Evolutionary conservation across 352 stramenopile genomes (phyloP), one percentile per base, ranked within the genome.

Genomic region (Phytophthora pini): DNA sequence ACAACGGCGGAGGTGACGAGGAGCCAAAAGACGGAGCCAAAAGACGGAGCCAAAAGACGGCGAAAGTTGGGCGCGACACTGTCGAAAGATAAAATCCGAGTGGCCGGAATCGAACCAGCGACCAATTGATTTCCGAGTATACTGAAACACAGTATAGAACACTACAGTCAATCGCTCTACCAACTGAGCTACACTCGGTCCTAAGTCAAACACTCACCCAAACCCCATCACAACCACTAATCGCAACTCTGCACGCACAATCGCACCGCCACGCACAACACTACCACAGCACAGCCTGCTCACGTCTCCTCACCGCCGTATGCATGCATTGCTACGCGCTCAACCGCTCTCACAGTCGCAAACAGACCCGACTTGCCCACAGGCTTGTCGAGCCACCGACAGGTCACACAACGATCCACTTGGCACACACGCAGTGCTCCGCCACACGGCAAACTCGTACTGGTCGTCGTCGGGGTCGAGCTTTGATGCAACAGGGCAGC

Each of bases 101-200:
- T 20, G 17, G 17, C 17, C 17, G 31, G 31, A 38, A 38, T 38
- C 31, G 31, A 38, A 38, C 31, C 31, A 38, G 31, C 31, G 31
- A 38, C 31, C 31, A 38, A 38, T 38, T 38, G 31, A 38, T 38
- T 38, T 38, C 31, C 31, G 1, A 38, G 31, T 41, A 41, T 53
- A 53, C 46, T 53, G 46, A 47, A 34, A 48, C 50, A 57, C 50
- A 57, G 50, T 57, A 57, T 57, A 57, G 50, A 57, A 57, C 50
- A 57, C 50, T 57, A 57, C 50, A 57, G 50, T 57, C 50, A 57
- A 57, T 57, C 50, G 50, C 50, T 57, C 50, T 57, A 57, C 50
- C 31, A 38, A 38, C 31, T 38, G 31, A 38, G 31, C 31, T 38
- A 38, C 31, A 38, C 31, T 38, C 31, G 31, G 31, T 38, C 31